These are phyloP conservation scores for Podila epicladia DNA, from an alignment of 192 early-diverging fungal species.

Conservation along the genomic window DNA sequence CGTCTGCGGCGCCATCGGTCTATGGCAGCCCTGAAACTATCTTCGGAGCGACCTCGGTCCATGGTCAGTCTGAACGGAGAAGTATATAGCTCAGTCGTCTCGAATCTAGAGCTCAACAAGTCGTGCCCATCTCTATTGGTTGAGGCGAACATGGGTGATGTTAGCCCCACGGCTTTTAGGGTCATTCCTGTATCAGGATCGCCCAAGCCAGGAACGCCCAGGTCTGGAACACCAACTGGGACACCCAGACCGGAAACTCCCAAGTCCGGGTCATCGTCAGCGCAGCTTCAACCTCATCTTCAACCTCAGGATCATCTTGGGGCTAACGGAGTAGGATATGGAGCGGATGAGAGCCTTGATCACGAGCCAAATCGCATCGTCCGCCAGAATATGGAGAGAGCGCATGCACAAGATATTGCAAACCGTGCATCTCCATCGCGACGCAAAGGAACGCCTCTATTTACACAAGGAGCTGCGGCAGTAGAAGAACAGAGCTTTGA, in stretches of 20 bases:
- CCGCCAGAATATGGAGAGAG: too few species aligned
- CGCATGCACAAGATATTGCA: too few species aligned
- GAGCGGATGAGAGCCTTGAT: too few species aligned
- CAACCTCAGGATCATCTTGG: too few species aligned
- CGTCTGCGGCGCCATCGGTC: slow-evolving; percentile 1
- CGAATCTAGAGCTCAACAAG: slow-evolving; percentile 12
- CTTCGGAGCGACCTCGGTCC: slow-evolving; percentile 19
- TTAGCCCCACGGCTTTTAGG: slow-evolving; percentile 8
- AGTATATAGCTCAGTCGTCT: background rate
- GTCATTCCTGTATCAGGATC: background rate
- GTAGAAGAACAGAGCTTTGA: background rate
- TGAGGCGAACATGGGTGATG: slow-evolving; percentile 5
- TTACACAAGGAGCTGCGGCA: too few species aligned
- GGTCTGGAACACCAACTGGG: background rate
- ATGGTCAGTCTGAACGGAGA: slow-evolving; percentile 14
- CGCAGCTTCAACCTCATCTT: too few species aligned
- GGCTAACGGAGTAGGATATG: too few species aligned
- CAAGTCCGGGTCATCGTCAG: too few species aligned
- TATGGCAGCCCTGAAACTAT: slow-evolving; percentile 1
- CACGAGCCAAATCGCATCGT: too few species aligned
- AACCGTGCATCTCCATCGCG: too few species aligned
- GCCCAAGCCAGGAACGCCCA: background rate
- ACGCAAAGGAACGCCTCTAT: too few species aligned
- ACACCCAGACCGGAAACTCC: too few species aligned
- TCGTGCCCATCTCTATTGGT: slow-evolving; percentile 19